Conservation (phyloP, 2,329 filamentous ascomycete species). For the Xylaria sp. region DNA sequence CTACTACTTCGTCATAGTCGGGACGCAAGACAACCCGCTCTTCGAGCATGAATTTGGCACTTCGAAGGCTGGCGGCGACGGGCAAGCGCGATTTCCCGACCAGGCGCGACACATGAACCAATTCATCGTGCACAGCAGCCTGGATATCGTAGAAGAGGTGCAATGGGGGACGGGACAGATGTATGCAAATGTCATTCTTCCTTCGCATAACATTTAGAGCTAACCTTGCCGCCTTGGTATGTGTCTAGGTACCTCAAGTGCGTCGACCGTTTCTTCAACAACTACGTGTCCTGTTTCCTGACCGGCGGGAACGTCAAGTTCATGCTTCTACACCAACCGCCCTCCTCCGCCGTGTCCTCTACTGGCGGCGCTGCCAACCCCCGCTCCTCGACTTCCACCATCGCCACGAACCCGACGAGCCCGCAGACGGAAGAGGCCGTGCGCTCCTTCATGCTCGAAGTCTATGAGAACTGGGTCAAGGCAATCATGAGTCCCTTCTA, state of each 20-base stretch:
- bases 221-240: neutral
- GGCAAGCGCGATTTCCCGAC: constrained; percentile 86
- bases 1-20: constrained; percentile 98
- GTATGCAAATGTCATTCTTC: constrained; percentile 56
- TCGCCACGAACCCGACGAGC: constrained; percentile 84
- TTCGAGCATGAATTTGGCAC: constrained; percentile 98
- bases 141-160: constrained; percentile 95
- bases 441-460: constrained; percentile 91
- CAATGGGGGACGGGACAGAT: constrained; percentile 91
- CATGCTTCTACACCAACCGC: constrained; percentile 91
- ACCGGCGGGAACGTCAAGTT: constrained; percentile 94
- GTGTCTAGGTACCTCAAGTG: constrained; percentile 81
- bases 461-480: constrained; percentile 98
- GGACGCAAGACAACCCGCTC: constrained; percentile 92
- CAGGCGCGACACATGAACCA: constrained; percentile 95
- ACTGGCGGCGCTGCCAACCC: constrained; percentile 38
- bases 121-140: constrained; percentile 92
- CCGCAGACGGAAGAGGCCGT: constrained; percentile 96
- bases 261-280: constrained; percentile 96
- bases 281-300: constrained; percentile 93
- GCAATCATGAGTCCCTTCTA: constrained; percentile 98
- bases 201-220: neutral
- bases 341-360: constrained; percentile 74
- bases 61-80: constrained; percentile 94
- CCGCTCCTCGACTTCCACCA: constrained; percentile 69